phyloP scores from a whole-genome alignment of 225 moss, liverwort and hornwort genomes.

The Rhytidiadelphus loreus region DNA sequence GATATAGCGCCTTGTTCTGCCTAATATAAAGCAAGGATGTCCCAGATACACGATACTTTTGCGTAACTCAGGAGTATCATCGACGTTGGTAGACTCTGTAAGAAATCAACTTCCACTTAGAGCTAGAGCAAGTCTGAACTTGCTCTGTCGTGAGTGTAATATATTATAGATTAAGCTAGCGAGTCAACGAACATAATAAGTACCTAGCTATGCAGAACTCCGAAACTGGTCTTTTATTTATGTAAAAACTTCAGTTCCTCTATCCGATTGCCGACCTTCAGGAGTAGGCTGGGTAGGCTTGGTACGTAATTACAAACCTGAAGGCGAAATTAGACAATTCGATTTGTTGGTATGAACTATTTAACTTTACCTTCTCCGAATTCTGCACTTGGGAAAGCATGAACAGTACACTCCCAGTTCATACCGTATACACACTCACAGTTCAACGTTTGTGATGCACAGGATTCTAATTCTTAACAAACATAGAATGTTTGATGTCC shows the following conservation, averaged over 20 bases:
- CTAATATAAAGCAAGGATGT: not conserved
- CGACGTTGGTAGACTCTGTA: not conserved
- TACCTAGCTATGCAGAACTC: not conserved
- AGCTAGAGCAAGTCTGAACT: not conserved
- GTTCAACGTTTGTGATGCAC: not conserved
- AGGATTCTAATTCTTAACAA: not conserved
- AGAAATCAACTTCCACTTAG: no score
- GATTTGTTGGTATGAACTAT: not conserved
- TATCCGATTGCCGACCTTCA: not conserved
- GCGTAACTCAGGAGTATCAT: not conserved
- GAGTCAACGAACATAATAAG: not conserved
- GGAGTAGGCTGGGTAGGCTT: not conserved
- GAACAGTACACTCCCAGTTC: not conserved
- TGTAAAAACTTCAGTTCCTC: not conserved
- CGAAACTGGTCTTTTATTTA: not conserved
- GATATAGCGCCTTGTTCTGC: not conserved
- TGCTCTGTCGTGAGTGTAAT: not conserved
- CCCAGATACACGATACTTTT: not conserved
- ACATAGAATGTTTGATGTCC: not conserved
- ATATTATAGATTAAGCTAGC: not conserved
- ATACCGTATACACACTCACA: not conserved
- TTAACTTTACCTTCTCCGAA: not conserved
- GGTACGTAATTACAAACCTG: not conserved
- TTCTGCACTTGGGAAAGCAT: no score
- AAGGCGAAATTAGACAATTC: not conserved